phyloP scores from a whole-genome alignment of 306 rosid species.

The Vigna reflexopilosa region DNA sequence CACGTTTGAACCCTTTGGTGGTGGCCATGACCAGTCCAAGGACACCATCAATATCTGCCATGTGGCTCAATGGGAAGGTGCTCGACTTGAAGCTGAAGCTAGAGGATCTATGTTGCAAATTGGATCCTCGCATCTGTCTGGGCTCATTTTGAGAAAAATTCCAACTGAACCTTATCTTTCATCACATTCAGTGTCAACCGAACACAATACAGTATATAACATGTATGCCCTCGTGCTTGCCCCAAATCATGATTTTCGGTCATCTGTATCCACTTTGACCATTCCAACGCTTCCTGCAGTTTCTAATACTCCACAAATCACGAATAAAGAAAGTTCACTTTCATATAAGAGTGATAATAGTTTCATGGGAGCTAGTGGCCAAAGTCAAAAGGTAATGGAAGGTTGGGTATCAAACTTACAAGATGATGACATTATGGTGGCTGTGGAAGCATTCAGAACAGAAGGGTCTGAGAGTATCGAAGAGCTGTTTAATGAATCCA shows the following conservation, averaged over 20 bases:
- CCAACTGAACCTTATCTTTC: not conserved
- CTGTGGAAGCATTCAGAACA: not conserved
- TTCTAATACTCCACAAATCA: not conserved
- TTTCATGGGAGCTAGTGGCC: not conserved
- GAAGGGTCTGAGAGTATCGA: not conserved
- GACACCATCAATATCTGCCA: too few relatives aligned
- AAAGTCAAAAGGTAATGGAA: not conserved
- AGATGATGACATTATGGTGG: not conserved
- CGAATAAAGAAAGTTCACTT: not conserved
- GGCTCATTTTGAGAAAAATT: too few relatives aligned
- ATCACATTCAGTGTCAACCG: not conserved
- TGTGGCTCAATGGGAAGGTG: too few relatives aligned
- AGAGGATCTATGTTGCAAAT: too few relatives aligned
- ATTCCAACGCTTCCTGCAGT: not conserved
- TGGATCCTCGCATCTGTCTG: too few relatives aligned
- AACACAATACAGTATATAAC: not conserved
- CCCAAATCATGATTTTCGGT: slow-evolving; percentile 9
- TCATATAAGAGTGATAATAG: not conserved
- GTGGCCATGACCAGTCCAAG: too few relatives aligned
- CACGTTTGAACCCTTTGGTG: too few relatives aligned
- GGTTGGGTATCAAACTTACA: not conserved
- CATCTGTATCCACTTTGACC: slow-evolving; percentile 40
- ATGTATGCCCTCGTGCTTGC: slow-evolving; percentile 42
- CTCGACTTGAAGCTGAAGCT: too few relatives aligned
- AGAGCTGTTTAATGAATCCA: not conserved